Evolutionary conservation across 495 filamentous ascomycete genomes (phyloP).

Genomic region (Xylaria flabelliformis): DNA sequence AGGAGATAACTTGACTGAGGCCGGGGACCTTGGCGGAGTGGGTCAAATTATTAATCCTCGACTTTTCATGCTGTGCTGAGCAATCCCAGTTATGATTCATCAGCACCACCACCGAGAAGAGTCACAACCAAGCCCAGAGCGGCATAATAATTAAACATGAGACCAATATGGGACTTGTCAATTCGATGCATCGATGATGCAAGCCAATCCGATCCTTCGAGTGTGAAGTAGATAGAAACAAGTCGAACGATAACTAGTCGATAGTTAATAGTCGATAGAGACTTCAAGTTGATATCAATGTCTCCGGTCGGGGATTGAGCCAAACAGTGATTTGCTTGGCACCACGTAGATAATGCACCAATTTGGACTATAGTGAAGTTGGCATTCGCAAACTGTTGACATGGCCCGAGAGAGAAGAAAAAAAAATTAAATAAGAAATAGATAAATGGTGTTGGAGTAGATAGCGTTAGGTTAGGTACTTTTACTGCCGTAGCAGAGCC

Average conservation of each 20-base stretch:
- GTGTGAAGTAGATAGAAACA: neutral
- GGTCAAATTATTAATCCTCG: slow-evolving; percentile 28
- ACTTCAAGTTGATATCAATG: neutral
- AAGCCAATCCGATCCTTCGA: neutral
- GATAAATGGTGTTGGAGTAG: slow-evolving; percentile 9
- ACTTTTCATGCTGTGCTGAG: slow-evolving; percentile 21
- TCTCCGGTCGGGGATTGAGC: slow-evolving; percentile 8
- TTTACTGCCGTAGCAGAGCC: neutral
- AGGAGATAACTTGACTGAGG: slow-evolving; percentile 18
- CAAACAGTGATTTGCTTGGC: neutral
- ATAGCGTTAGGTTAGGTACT: slow-evolving; percentile 5
- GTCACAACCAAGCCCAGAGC: slow-evolving; percentile 21
- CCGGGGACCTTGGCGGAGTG: slow-evolving; percentile 1
- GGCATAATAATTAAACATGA: slow-evolving; percentile 25
- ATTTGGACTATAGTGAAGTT: neutral
- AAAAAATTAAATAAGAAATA: neutral
- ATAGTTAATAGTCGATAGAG: neutral
- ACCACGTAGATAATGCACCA: slow-evolving; percentile 7
- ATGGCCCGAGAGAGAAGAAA: slow-evolving; percentile 8
- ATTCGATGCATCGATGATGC: slow-evolving; percentile 8
- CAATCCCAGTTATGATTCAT: slow-evolving; percentile 29
- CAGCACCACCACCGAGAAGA: slow-evolving; percentile 20
- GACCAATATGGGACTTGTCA: neutral
- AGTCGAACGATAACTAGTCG: neutral
- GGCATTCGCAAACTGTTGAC: slow-evolving; percentile 25